Conservation (phyloP, 1,284 basidiomycete genomes). For the Irpex lacteus region DNA sequence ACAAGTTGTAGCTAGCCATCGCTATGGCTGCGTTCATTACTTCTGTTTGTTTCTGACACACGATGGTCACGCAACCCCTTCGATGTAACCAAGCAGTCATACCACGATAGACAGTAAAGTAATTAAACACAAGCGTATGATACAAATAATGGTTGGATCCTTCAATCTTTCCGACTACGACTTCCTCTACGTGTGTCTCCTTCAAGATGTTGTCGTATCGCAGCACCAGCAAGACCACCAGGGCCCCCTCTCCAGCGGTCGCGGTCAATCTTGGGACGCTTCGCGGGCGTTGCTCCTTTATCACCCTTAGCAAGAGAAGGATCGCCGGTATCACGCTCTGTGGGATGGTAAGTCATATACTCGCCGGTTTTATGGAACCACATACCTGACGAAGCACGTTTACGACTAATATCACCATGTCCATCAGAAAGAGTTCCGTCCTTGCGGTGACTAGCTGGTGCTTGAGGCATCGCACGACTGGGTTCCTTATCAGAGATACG, state of each 20-base stretch:
- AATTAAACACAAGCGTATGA: background rate
- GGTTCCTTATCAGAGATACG: slow-evolving; percentile 63
- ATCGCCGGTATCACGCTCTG: slow-evolving; percentile 44
- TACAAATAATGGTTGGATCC: background rate
- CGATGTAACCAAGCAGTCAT: no score
- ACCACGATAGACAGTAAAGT: no score
- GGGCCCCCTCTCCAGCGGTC: slow-evolving; percentile 30
- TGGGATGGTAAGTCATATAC: background rate
- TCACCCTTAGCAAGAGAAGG: slow-evolving; percentile 27
- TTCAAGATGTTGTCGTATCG: background rate
- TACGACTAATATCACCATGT: slow-evolving; percentile 62
- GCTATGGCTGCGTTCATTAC: no score
- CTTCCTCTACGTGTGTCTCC: background rate
- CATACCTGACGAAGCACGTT: slow-evolving; percentile 67
- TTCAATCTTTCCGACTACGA: background rate
- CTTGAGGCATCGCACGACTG: slow-evolving; percentile 36
- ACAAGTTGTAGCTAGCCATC: no score
- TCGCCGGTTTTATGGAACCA: slow-evolving; percentile 9
- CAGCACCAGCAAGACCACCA: background rate
- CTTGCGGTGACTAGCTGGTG: slow-evolving; percentile 38
- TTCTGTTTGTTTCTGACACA: no score
- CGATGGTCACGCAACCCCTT: no score
- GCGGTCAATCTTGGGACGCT: slow-evolving; percentile 38
- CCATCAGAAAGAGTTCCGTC: slow-evolving; percentile 33
- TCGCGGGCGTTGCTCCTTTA: slow-evolving; percentile 26